Base-by-base conservation (phyloP, 768 basidiomycete genomes). In the Suillus cothurnatus region DNA sequence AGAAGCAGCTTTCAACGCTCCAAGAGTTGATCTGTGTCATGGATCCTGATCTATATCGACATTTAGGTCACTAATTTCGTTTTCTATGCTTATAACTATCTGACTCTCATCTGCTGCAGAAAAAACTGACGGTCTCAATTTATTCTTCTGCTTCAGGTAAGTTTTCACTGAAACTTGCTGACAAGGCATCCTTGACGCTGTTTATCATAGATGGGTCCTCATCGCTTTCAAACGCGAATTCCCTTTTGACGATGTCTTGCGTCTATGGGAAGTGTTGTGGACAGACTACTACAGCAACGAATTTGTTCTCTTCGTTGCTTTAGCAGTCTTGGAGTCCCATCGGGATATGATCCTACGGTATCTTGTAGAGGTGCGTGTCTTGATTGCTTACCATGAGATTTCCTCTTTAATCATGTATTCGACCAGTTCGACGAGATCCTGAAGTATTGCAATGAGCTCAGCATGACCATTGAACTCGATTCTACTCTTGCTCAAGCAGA, bases 171-270 rank as follows among this genome's bases (percentile, higher is more conserved):
- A 50, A 6, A 15, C 4, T 31, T 49, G 19, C 56, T 31, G 26
- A 55, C 19, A 31, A 39, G 15, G 36, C 47, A 26, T 68, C 38
- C 4, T 43, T 31, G 53, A 47, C 62, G 23, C 12, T 61, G 62
- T 34, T 31, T n/a, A 28, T 32, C 41, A 28, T 66, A 94, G 93
- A 55, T 95, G 94, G 94, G 86, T 95, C 17, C 83, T 95, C 53
- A 97, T 98, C 68, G 81, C 91, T 1, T 98, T 97, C 85, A 98
- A 99, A 79, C 91, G 97, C 65, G 97, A 99, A 77, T 98, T 99
- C 76, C 81, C 90, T 5, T 98, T 99, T 77, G 86, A 93, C 38
- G 93, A 97, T 61, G 92, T 99, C 45, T 81, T 97, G 52, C 83
- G 86, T 7, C 79, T 99, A 11, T 99, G 97, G 97, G 97, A 99